phyloP scores from a whole-genome alignment of 352 stramenopile genomes.

The Pseudoperonospora humuli region DNA sequence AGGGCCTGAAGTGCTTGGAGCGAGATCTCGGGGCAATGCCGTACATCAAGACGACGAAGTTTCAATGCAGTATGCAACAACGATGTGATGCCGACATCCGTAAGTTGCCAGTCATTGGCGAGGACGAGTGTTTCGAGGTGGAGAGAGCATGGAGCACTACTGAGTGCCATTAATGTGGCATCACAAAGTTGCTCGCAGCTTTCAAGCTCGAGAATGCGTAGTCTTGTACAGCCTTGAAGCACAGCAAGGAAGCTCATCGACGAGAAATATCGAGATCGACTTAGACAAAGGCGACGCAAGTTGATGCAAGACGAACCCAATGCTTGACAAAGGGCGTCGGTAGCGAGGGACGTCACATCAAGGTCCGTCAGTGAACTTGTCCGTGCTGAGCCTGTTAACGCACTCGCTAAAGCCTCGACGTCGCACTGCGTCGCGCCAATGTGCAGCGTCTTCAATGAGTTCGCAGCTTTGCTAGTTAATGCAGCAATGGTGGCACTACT shows the following conservation, averaged over 20 bases:
- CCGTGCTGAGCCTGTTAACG: constrained; percentile 4
- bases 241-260: constrained; percentile 44
- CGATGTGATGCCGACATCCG: constrained; percentile 34
- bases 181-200: constrained; percentile 70
- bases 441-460: constrained; percentile 34
- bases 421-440: constrained; percentile 57
- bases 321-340: constrained; percentile 43
- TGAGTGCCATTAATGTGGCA: constrained; percentile 27
- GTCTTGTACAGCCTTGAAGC: constrained; percentile 20
- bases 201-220: constrained; percentile 53
- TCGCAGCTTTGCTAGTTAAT: constrained; percentile 14
- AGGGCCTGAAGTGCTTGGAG: constrained; percentile 29
- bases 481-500: constrained; percentile 21
- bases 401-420: constrained; percentile 28
- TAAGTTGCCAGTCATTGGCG: constrained; percentile 68
- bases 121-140: constrained; percentile 47
- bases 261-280: constrained; percentile 70
- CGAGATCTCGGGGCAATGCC: constrained; percentile 60
- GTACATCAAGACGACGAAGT: constrained; percentile 41
- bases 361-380: constrained; percentile 33
- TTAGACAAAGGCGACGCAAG: constrained; percentile 44
- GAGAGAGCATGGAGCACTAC: constrained; percentile 15
- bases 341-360: constrained; percentile 52
- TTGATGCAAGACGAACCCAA: constrained; percentile 28
- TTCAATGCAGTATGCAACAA: constrained; percentile 18